These are phyloP conservation scores for Myxozyma kluyveri DNA, from an alignment of 805 yeast genomes.

Conservation along the genomic window DNA sequence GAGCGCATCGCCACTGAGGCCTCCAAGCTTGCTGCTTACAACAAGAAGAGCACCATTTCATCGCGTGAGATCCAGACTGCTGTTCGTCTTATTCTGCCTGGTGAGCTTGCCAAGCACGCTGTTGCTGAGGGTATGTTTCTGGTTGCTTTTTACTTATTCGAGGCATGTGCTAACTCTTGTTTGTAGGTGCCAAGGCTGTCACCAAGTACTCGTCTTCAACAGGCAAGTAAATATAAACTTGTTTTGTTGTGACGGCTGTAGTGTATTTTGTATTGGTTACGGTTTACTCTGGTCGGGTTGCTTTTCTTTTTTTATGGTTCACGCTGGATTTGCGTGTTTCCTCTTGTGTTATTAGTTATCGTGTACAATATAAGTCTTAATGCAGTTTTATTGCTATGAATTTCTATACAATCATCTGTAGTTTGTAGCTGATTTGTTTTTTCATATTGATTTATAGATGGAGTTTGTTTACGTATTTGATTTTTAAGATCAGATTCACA, in stretches of 20 bases:
- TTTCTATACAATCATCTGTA: no score
- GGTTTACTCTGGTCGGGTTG: neutral
- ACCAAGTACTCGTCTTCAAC: conserved; percentile 32
- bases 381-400: neutral
- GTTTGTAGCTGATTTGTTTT: no score
- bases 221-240: conserved; percentile 7
- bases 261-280: neutral
- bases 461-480: no score
- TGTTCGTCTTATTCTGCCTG: conserved; percentile 95
- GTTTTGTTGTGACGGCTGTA: neutral
- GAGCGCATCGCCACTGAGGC: conserved; percentile 98
- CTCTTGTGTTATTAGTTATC: neutral
- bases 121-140: conserved; percentile 84
- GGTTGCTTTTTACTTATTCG: neutral
- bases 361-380: neutral
- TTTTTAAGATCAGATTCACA: no score
- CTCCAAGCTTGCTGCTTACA: conserved; percentile 97
- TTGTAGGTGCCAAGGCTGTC: conserved; percentile 29
- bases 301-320: neutral
- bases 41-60: conserved; percentile 95
- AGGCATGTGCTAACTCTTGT: neutral
- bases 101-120: conserved; percentile 98
- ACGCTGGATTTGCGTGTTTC: neutral
- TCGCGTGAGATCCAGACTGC: conserved; percentile 99
- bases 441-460: no score